These are phyloP conservation scores for Amborella trichopoda DNA, from an alignment of 164 flowering plant genomes.

Conservation along the genomic window DNA sequence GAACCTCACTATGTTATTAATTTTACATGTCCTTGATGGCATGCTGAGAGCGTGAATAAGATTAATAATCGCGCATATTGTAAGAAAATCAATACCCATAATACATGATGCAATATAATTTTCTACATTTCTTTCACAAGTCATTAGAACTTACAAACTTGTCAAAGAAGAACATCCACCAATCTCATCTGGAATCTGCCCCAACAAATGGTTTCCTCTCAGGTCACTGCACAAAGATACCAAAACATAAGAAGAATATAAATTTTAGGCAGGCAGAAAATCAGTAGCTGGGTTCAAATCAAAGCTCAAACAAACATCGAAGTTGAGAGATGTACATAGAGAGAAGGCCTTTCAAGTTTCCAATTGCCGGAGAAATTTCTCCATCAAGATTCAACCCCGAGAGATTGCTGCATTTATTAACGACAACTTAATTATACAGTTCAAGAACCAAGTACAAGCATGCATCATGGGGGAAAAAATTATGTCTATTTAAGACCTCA, in stretches of 20 bases:
- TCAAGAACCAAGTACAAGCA: too few species aligned
- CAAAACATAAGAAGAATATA: slow-evolving; percentile 1
- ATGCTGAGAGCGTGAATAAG: too few species aligned
- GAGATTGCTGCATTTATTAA: slow-evolving; percentile 53
- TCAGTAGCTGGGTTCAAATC: neutral
- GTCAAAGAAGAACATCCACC: slow-evolving; percentile 61
- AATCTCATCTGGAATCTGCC: slow-evolving; percentile 83
- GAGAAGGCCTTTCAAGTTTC: slow-evolving; percentile 41
- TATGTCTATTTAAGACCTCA: too few species aligned
- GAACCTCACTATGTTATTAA: too few species aligned
- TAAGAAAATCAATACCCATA: too few species aligned
- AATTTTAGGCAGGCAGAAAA: neutral
- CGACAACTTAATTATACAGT: too few species aligned
- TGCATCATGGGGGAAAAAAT: too few species aligned
- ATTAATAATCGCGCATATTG: too few species aligned
- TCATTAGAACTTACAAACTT: slow-evolving; percentile 47
- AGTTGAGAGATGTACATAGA: slow-evolving; percentile 26
- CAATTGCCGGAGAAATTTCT: slow-evolving; percentile 74
- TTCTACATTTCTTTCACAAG: too few species aligned
- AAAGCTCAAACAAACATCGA: neutral
- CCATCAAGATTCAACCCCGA: slow-evolving; percentile 86
- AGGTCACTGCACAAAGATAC: slow-evolving; percentile 37
- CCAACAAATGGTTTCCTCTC: slow-evolving; percentile 49
- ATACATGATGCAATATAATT: too few species aligned
- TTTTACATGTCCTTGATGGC: too few species aligned